A percentile compares a stretch with the other conserved stretches of the same genome.
These are phyloP conservation scores for Lignosus rhinocerotis DNA, from an alignment of 1,284 basidiomycete species.

Conservation along the genomic window DNA sequence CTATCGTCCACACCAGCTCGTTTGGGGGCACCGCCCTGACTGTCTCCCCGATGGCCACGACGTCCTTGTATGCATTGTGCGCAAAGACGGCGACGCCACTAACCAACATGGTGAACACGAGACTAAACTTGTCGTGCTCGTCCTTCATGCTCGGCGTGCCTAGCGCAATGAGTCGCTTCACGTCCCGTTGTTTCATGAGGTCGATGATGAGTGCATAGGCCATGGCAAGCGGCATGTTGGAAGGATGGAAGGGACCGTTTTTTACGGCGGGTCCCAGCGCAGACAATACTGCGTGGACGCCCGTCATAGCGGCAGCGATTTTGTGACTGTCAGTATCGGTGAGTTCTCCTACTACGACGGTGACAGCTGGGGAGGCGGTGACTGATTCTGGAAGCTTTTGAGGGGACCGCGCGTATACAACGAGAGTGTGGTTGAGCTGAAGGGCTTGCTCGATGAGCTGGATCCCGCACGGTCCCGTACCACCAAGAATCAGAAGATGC, in stretches of 20 bases:
- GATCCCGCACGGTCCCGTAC: constrained; percentile 59
- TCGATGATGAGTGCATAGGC: constrained; percentile 56
- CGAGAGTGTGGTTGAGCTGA: constrained; percentile 44
- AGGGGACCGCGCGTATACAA: constrained; percentile 63
- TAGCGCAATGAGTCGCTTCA: constrained; percentile 62
- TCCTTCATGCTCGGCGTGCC: constrained; percentile 67
- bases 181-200: constrained; percentile 48
- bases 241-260: constrained; percentile 39
- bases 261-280: constrained; percentile 55
- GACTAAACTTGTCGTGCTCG: constrained; percentile 55
- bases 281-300: constrained; percentile 62
- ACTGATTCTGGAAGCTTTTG: constrained; percentile 59
- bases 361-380: constrained; percentile 43
- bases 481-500: constrained; percentile 45
- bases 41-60: constrained; percentile 54
- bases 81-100: constrained; percentile 38
- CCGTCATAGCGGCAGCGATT: constrained; percentile 52
- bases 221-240: constrained; percentile 57
- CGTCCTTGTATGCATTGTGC: constrained; percentile 44
- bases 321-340: constrained; percentile 48
- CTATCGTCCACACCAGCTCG: constrained; percentile 65
- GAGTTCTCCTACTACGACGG: constrained; percentile 55
- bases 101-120: constrained; percentile 47
- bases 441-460: constrained; percentile 55
- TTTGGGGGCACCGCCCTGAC: constrained; percentile 45